Conservation (phyloP, 1,284 basidiomycete species). For the Sutorius eximius region DNA sequence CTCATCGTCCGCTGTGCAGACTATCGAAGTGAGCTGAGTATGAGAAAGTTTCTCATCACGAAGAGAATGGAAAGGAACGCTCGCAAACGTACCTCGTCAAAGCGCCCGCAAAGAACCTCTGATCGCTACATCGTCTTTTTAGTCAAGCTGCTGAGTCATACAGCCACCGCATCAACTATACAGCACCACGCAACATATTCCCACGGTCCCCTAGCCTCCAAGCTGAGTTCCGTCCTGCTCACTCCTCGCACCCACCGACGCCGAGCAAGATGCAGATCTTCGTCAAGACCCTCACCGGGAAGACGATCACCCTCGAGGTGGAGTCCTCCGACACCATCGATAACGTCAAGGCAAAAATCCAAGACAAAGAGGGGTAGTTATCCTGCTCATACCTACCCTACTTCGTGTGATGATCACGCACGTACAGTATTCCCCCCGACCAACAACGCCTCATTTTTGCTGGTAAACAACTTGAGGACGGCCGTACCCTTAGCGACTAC, state of each 20-base stretch:
- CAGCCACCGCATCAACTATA: slow-evolving; percentile 49
- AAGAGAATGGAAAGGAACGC: not conserved
- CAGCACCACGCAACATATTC: slow-evolving; percentile 33
- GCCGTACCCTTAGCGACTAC: slow-evolving; percentile 92
- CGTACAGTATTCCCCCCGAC: slow-evolving; percentile 22
- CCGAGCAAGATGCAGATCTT: slow-evolving; percentile 81
- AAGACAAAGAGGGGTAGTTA: slow-evolving; percentile 79
- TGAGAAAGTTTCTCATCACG: slow-evolving; percentile 46
- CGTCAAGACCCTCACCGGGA: slow-evolving; percentile 95
- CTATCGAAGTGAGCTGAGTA: slow-evolving; percentile 68
- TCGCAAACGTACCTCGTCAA: slow-evolving; percentile 14
- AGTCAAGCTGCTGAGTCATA: slow-evolving; percentile 3
- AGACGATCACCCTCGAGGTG: slow-evolving; percentile 98
- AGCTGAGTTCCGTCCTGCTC: not conserved
- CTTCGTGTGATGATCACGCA: not conserved
- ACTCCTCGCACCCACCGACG: not conserved
- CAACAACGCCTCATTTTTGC: slow-evolving; percentile 30
- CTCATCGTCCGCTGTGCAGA: slow-evolving; percentile 46
- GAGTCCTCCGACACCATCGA: slow-evolving; percentile 75
- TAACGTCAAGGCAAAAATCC: slow-evolving; percentile 27
- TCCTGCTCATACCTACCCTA: not conserved
- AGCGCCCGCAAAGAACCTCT: slow-evolving; percentile 13
- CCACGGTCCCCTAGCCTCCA: slow-evolving; percentile 19
- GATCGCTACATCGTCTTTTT: not conserved
- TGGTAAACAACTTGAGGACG: slow-evolving; percentile 76